Base-by-base conservation (phyloP, 73 alveolate genomes). In the Halteria grandinella region DNA sequence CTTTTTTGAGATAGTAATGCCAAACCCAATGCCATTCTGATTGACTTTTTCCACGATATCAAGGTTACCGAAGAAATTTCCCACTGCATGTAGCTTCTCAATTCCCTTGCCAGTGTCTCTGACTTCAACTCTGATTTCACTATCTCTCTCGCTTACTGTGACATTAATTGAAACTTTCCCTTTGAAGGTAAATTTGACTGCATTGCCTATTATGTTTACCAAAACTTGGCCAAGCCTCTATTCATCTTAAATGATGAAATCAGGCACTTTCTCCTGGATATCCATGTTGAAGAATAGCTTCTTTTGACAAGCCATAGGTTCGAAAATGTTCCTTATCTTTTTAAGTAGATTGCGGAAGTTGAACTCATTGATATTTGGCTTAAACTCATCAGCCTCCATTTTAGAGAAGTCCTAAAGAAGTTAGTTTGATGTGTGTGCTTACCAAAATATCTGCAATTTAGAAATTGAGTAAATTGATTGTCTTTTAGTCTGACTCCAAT, bases 191-290 rank as follows among this genome's bases (percentile, higher is more conserved):
- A 49, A 75, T 33, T 75, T 75, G 21, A 75, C 1, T 24, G 87
- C 77, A 47, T 75, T 75, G 17, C 59, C 18, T 15, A 75, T 6
- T n/a, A 75, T 36, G 34, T 75, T 75, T 1, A 75, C 79, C 24
- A 75, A 54, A 11, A 75, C 47, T 40, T 75, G 55, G 1, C 64
- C 55, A 21, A 75, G 54, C 34, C 52, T 75, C 4, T 12, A 6
- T 11, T 23, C 1, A 44, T 75, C 87, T 32, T 45, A 17, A 37
- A 8, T 18, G 37, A 75, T 18, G 8, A 18, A 1, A 14, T 33
- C 12, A 1, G 87, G 87, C 1, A 58, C 17, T 12, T 23, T 21
- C 14, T 55, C 7, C n/a, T 20, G 57, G 17, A 58, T 5, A 5
- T 6, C 1, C n/a, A 15, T 12, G 14, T 3, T 18, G 51, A 52